Base-by-base conservation (phyloP, 371 early-diverging fungal genomes). In the Haplosporangium sp. region DNA sequence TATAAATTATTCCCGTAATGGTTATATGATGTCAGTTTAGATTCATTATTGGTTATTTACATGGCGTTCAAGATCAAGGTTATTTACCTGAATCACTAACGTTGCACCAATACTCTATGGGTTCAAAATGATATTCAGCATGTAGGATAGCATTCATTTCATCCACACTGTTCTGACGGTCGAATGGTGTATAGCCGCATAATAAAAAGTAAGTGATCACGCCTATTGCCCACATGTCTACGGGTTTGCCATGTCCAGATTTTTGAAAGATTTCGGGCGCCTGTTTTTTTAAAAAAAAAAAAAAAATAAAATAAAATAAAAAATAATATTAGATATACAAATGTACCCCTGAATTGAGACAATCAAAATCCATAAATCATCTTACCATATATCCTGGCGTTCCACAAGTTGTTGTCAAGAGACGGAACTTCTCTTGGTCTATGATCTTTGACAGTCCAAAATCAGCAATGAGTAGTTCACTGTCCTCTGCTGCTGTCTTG, bases 221-320 rank as follows among this genome's bases (percentile, higher is more conserved):
- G 17, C 98, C 98, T 74, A 97, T 85, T 11, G 95, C 93, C 97
- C 97, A 98, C 82, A 97, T 86, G 73, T 98, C 98, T 34, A 91
- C 92, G 69, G 89, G 90, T 68, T 89, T 89, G 47, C 92, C 90
- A 67, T 91, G 89, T 15, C 92, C 92, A 0, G 85, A 84, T 64
- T 88, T 94, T 67, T 87, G 87, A 65, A 96, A 89, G 45, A 96
- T 89, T 76, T 96, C 97, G 5, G 97, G 97, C 15, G 95, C 94
- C 83, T 84, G 71, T 38, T 64, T 45, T 13, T 4, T 61, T 27
- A 15, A 40, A 35, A 13, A 4, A 38, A 40, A 34, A 40, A 34
- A 11, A 15, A 17, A 11, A 35, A 13, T 17, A 35, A 20, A 27
- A 50, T 19, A 9, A 13, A 13, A 4, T 13, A 13, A 47, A 15